Base-by-base conservation (phyloP, 2,329 filamentous ascomycete genomes). In the Hymenoscyphus scutula region DNA sequence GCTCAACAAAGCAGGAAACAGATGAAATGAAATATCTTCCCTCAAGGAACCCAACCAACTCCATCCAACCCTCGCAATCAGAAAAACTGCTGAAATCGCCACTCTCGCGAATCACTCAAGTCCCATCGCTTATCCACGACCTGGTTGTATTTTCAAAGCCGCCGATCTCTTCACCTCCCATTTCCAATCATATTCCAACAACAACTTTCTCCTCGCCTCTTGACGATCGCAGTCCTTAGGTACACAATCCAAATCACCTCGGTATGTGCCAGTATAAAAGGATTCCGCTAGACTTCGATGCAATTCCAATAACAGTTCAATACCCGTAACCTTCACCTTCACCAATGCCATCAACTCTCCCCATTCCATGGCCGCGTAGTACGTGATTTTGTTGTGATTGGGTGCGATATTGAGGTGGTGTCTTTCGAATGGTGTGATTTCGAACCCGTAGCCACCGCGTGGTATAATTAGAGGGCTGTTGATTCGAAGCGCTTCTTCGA, bases 391-490 rank as follows among this genome's bases (percentile, higher is more conserved):
- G 2, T n/a, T 8, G 25, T 27, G 56, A 23, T 58, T 58, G 29
- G 56, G 56, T 3, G 37, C 56, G n/a, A 58, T 58, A 27, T 58
- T 59, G 15, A 59, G 57, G 15, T 59, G 41, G 2, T 41, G 41
- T 13, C 5, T 17, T 38, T 53, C 41, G 45, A 59, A 34, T 13
- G 41, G 45, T 11, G 34, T 34, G 25, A 58, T 27, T 1, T 38
- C 10, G 15, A 17, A 38, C 13, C 34, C 34, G 32, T 25, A 25
- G 23, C 34, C 23, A 4, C 34, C 32, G 19, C 32, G 29, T 32
- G 53, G 23, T 11, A 57, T 11, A 19, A 37, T 19, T 23, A 57
- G 37, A 13, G 32, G 34, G 10, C 7, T n/a, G 5, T 57, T 19
- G 2, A 57, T 41, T n/a, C 30, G 11, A 1, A 57, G 19, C 25